Evolutionary conservation across 2,329 filamentous ascomycete genomes (phyloP).

Genomic region (Xylariaceae sp.): DNA sequence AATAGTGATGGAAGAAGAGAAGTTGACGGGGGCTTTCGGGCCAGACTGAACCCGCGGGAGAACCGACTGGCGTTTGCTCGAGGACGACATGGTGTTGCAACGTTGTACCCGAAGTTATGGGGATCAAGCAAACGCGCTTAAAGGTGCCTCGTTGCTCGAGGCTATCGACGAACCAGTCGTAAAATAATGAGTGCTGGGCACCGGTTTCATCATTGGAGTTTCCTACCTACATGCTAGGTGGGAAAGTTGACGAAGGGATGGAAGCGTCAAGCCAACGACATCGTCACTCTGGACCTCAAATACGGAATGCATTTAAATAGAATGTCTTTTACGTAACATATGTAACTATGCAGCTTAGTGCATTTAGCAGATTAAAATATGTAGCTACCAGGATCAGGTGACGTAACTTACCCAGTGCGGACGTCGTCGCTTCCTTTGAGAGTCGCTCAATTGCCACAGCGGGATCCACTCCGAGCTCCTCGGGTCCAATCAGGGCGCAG

Average conservation of each 20-base stretch:
- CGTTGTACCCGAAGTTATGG: neutral
- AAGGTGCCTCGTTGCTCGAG: conserved; percentile 8
- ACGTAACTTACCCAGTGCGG: neutral
- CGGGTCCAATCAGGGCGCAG: conserved; percentile 24
- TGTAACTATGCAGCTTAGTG: neutral
- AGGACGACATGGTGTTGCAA: conserved; percentile 36
- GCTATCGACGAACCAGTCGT: neutral
- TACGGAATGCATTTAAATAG: too few species aligned
- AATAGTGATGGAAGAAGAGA: conserved; percentile 56
- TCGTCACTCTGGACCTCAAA: too few species aligned
- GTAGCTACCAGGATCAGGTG: neutral
- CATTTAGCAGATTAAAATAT: neutral
- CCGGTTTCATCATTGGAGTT: too few species aligned
- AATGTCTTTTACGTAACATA: neutral
- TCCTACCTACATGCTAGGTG: neutral
- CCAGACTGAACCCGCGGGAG: conserved; percentile 49
- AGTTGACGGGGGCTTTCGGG: conserved; percentile 56
- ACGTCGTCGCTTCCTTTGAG: neutral
- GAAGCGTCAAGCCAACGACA: neutral
- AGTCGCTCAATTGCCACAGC: conserved; percentile 2
- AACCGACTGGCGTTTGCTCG: conserved; percentile 52
- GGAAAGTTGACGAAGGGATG: neutral
- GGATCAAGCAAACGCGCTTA: conserved; percentile 7
- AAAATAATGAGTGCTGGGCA: too few species aligned
- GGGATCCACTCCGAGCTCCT: conserved; percentile 15